Evolutionary conservation across 1,284 basidiomycete species (phyloP).

Genomic region (Xerocomus cyaneibrunnescens): DNA sequence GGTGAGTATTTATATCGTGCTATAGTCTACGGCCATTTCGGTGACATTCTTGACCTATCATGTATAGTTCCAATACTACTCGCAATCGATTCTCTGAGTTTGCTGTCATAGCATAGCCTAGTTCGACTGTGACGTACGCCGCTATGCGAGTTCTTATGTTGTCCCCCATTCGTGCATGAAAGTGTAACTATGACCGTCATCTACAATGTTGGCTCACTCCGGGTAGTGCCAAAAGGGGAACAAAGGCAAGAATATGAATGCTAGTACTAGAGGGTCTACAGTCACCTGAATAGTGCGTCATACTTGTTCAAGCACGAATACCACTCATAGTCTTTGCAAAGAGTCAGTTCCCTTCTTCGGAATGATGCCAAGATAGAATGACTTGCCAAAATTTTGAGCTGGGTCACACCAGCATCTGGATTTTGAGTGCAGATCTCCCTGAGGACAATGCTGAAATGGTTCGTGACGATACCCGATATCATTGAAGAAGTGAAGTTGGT

Average conservation of each 20-base stretch:
- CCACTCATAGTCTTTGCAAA: constrained; percentile 64
- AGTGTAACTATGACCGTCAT: not conserved
- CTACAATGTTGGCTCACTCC: not conserved
- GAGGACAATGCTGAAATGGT: constrained; percentile 80
- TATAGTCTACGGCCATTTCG: not conserved
- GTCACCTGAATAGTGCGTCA: constrained; percentile 54
- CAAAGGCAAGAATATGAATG: constrained; percentile 3
- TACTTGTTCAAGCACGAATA: constrained; percentile 78
- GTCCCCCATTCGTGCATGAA: not conserved
- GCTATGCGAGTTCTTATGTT: constrained; percentile 3
- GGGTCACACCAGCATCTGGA: constrained; percentile 71
- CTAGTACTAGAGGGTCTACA: not conserved
- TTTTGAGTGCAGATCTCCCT: constrained; percentile 52
- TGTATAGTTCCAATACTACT: constrained; percentile 85
- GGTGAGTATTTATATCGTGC: constrained; percentile 44
- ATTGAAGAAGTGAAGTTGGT: constrained; percentile 81
- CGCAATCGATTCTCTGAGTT: constrained; percentile 71
- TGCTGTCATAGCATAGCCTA: constrained; percentile 3
- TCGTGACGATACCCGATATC: constrained; percentile 68
- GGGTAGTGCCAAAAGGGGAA: not conserved
- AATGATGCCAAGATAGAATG: not conserved
- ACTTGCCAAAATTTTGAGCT: constrained; percentile 62
- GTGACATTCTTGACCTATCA: constrained; percentile 6
- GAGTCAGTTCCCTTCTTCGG: constrained; percentile 5
- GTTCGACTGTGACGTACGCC: constrained; percentile 1